These are phyloP conservation scores for Capsicum pubescens DNA, from an alignment of 257 asterid genomes.

Conservation along the genomic window DNA sequence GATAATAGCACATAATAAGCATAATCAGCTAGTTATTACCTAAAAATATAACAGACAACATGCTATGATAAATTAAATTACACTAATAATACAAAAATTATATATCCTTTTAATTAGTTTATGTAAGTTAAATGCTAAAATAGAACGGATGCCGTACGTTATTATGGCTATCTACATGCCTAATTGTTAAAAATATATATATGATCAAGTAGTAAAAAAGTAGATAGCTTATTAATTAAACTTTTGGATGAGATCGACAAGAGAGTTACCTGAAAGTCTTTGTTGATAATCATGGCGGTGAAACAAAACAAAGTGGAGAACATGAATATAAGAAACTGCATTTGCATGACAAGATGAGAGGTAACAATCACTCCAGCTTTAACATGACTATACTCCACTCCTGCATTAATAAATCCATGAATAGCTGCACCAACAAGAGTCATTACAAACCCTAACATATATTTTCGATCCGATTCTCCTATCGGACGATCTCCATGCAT, in stretches of 20 bases:
- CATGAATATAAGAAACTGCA: conserved; percentile 34
- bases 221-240: no score
- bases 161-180: neutral
- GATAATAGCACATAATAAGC: no score
- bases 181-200: neutral
- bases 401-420: conserved; percentile 43
- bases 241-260: no score
- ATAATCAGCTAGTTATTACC: neutral
- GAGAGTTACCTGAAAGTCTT: conserved; percentile 34
- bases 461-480: conserved; percentile 37
- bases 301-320: conserved; percentile 41
- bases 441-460: conserved; percentile 42
- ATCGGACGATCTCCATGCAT: conserved; percentile 34
- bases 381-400: conserved; percentile 36
- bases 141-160: neutral
- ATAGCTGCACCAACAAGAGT: conserved; percentile 42
- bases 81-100: neutral
- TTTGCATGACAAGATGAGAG: conserved; percentile 35
- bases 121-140: neutral
- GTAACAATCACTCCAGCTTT: conserved; percentile 42
- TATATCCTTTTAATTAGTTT: no score
- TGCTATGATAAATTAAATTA: neutral
- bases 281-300: conserved; percentile 43
- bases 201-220: no score
- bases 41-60: neutral